Conservation (phyloP, 345 rosid species). For the Salix udensis region DNA sequence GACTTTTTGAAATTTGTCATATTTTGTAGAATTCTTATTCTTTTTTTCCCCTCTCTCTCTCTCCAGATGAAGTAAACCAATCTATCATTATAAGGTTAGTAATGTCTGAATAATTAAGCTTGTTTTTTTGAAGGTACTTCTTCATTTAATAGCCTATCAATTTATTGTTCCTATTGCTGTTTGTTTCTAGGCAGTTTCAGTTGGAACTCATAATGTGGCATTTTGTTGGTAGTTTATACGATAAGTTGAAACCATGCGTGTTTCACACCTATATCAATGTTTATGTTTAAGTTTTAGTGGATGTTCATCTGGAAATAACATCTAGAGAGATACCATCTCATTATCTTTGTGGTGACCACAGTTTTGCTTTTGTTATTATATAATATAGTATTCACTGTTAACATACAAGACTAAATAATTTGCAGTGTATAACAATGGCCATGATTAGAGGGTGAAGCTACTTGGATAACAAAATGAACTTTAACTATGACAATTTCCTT, state of each 20-base stretch:
- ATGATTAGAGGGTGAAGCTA: neutral
- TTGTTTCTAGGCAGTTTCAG: neutral
- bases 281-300: neutral
- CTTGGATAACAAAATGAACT: neutral
- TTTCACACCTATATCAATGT: neutral
- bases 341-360: neutral
- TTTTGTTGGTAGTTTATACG: neutral
- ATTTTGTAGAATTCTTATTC: constrained; percentile 20
- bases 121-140: too few relatives aligned
- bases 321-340: neutral
- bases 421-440: too few relatives aligned
- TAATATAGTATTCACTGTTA: too few relatives aligned
- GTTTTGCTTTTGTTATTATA: too few relatives aligned
- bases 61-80: constrained; percentile 96
- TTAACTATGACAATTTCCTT: neutral
- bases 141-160: too few relatives aligned
- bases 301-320: neutral
- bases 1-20: neutral
- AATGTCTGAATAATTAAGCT: too few relatives aligned
- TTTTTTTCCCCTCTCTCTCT: constrained; percentile 25
- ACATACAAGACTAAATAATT: too few relatives aligned
- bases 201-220: neutral
- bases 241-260: neutral
- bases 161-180: too few relatives aligned
- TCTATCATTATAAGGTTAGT: constrained; percentile 97